These are phyloP conservation scores for Coleophoma cylindrospora DNA, from an alignment of 2,329 filamentous ascomycete genomes.

Conservation along the genomic window DNA sequence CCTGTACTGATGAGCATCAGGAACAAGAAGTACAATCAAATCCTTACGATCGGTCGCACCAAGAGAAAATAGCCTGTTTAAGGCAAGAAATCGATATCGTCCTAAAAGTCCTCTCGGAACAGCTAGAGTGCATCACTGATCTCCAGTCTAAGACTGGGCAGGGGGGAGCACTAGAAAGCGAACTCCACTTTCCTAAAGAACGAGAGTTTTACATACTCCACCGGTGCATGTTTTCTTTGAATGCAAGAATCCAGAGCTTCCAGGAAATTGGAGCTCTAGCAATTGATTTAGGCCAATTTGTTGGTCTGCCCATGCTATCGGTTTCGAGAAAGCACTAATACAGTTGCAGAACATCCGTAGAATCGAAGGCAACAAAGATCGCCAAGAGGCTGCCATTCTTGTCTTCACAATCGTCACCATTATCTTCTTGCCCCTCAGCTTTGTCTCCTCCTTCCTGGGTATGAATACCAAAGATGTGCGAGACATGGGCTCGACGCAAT, in stretches of 20 bases:
- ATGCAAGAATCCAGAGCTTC: neutral
- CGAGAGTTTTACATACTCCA: neutral
- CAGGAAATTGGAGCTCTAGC: conserved; percentile 22
- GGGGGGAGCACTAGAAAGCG: neutral
- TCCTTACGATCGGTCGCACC: neutral
- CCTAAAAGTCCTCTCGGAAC: neutral
- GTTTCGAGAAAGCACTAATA: neutral
- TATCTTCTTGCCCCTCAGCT: conserved; percentile 26
- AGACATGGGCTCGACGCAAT: conserved; percentile 23
- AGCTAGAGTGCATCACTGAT: conserved; percentile 9
- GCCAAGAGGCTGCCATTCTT: conserved; percentile 24
- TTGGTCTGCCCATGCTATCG: neutral
- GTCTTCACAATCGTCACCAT: conserved; percentile 29
- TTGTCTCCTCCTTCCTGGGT: conserved; percentile 25
- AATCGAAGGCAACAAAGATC: conserved; percentile 22
- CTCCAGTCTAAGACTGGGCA: conserved; percentile 13
- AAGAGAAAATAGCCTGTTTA: neutral
- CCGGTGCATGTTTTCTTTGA: neutral
- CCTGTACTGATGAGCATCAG: neutral
- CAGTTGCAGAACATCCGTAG: conserved; percentile 12
- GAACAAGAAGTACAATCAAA: neutral
- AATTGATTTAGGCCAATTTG: conserved; percentile 17
- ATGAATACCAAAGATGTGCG: conserved; percentile 28
- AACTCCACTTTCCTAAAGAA: neutral
- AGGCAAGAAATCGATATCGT: neutral